Percentiles rank a stretch among this genome's conserved stretches.
Conservation (phyloP, 2,329 filamentous ascomycete genomes). For the Tolypocladium inflatum region DNA sequence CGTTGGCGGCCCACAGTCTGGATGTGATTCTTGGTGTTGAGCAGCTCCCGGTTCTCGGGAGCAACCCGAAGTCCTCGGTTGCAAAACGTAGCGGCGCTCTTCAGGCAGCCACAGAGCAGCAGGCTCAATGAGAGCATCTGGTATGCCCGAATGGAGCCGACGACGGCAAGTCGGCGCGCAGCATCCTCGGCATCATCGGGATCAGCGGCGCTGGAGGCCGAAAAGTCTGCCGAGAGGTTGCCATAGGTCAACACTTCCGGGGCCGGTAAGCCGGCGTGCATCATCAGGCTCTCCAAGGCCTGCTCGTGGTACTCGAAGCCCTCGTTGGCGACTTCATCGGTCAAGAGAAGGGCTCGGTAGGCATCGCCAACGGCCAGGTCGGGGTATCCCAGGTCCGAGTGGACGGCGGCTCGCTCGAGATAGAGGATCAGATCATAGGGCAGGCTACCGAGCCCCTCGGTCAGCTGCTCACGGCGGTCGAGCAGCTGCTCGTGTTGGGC, state of each 20-base stretch:
- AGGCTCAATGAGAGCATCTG: slow-evolving; percentile 49
- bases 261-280: slow-evolving; percentile 20
- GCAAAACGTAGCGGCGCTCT: slow-evolving; percentile 58
- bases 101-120: slow-evolving; percentile 57
- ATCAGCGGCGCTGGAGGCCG: slow-evolving; percentile 21
- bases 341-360: slow-evolving; percentile 79
- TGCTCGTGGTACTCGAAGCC: slow-evolving; percentile 74
- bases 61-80: slow-evolving; percentile 47
- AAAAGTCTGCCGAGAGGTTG: slow-evolving; percentile 25
- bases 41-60: slow-evolving; percentile 45
- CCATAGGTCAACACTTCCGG: slow-evolving; percentile 38
- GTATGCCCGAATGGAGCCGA: slow-evolving; percentile 47
- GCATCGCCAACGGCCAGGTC: slow-evolving; percentile 86
- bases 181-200: slow-evolving; percentile 22
- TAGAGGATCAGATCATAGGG: slow-evolving; percentile 57
- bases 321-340: slow-evolving; percentile 71
- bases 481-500: slow-evolving; percentile 36
- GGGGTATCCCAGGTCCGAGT: slow-evolving; percentile 71
- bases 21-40: slow-evolving; percentile 44
- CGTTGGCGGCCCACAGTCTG: slow-evolving; percentile 39
- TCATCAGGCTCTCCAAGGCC: slow-evolving; percentile 42
- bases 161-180: slow-evolving; percentile 30
- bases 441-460: slow-evolving; percentile 38
- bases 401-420: slow-evolving; percentile 58
- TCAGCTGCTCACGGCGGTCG: slow-evolving; percentile 45